Evolutionary conservation across 768 basidiomycete species (phyloP).

Genomic region (Rhizopogon roseolus): DNA sequence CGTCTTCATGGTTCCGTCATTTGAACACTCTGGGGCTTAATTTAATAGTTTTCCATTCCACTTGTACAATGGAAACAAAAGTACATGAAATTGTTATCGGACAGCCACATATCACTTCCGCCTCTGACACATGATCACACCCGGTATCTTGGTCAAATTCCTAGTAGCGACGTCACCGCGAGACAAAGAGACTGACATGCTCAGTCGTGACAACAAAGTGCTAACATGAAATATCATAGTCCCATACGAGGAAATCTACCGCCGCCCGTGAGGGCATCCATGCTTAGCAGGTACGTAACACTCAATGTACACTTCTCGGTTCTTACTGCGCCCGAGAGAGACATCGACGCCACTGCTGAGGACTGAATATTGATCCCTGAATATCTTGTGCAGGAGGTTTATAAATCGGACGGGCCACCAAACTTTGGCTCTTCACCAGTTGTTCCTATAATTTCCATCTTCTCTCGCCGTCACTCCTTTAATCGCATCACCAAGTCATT

Average conservation of each 20-base stretch:
- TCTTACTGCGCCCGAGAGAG: background rate
- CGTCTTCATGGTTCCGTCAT: background rate
- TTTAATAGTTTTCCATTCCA: background rate
- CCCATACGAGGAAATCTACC: background rate
- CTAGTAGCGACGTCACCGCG: background rate
- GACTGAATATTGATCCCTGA: background rate
- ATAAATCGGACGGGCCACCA: background rate
- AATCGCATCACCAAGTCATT: constrained; percentile 1
- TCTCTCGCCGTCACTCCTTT: constrained; percentile 6
- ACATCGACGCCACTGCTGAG: background rate
- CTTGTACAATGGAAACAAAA: background rate
- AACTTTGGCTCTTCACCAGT: background rate
- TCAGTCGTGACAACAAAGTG: background rate
- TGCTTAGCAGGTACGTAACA: background rate
- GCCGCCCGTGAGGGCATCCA: background rate
- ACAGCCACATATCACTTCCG: background rate
- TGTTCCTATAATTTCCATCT: background rate
- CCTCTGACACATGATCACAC: background rate
- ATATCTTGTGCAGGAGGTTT: background rate
- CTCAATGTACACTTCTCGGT: background rate
- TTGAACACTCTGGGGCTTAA: too few species aligned
- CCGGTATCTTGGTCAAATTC: background rate
- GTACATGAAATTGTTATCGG: background rate
- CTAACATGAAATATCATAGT: background rate
- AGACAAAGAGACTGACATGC: background rate